Base-by-base conservation (phyloP, 768 basidiomycete genomes). In the Fistulinella prunicolor region DNA sequence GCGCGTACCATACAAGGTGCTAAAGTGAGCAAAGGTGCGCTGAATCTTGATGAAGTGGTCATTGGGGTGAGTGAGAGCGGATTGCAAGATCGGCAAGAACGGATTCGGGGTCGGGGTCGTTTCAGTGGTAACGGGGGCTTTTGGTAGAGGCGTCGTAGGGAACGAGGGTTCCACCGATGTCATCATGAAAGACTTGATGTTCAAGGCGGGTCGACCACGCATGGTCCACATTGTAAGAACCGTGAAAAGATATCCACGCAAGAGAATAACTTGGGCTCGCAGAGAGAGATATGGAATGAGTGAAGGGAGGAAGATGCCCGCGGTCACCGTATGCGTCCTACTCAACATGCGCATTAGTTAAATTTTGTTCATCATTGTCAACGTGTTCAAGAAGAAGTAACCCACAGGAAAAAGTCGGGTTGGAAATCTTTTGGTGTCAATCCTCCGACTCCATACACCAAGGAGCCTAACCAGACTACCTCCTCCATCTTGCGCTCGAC, bases 361-460 rank as follows among this genome's bases (percentile, higher is more conserved):
- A 16, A 28, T 0, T 8, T 10, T 20, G 12, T 28, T n/a, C 24
- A 23, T 6, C 9, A 4, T 17, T 1, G 3, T 19, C 23, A 38
- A 0, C 9, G 6, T 2, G 26, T 28, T 13, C 4, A 7, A 16
- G 2, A 2, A 43, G 2, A 10, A 36, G 19, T 9, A 0, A 54
- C 66, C 13, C 50, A 86, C 83, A 72, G 43, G 70, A 80, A 76
- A 63, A 87, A 86, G 32, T 69, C 58, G 1, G 55, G 38, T 32
- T 19, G 35, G 34, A 54, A 51, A 46, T 85, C 80, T 1, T 74
- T 77, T 21, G 74, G 70, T 61, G 81, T 65, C 70, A 74, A 79
- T 4, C 80, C 83, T 5, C 73, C 76, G 17, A 81, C 67, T 2
- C 74, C 81, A 51, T 82, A 88, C n/a, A 83, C 54, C n/a, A 84